Evolutionary conservation across 345 rosid species (phyloP), one percentile per base, ranked within the genome.

Genomic region (Anastatica hierochuntica): DNA sequence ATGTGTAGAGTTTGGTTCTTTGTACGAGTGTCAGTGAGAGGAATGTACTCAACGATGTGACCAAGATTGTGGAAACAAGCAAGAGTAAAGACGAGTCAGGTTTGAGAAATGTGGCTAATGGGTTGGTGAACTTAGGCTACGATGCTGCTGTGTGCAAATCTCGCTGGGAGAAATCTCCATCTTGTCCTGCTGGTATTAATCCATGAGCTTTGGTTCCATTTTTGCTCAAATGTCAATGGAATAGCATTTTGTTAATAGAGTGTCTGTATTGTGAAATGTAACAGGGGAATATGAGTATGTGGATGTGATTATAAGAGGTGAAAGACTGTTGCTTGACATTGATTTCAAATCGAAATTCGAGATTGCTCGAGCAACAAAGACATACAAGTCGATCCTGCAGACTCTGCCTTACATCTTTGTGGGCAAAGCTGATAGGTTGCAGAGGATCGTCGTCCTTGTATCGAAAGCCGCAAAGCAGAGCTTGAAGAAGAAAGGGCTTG

Each of bases 401-500:
- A 61, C 74, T 11, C 74, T 94, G 45, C 97, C 99, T 9, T 66
- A 19, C 64, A 71, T 82, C 48, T 94, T 81, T 55, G 84, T 88
- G 1, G 95, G 99, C 3, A 81, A 66, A 63, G 41, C 73, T 14
- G 89, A 83, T 42, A 76, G 97, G 60, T 83, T 88, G 2, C 75
- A 76, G 41, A 82, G 67, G 74, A 82, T 94, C 35, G 73, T 88
- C 19, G 23, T 68, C 12, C 58, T 83, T 11, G 66, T 77, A 23
- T 81, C 84, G 17, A 79, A 94, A 70, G 94, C 92, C 0, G 87
- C 86, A 17, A 79, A 65, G 26, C 85, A 78, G 77, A 79, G 90
- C 70, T 39, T 88, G 74, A 94, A 80, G 84, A 94, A 85, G 77
- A 88, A 80, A 46, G 95, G 89, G 14, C 87, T 94, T 85, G 85